Conservation (phyloP, 768 basidiomycete genomes). For the Gloeopeniophorella convolvens region DNA sequence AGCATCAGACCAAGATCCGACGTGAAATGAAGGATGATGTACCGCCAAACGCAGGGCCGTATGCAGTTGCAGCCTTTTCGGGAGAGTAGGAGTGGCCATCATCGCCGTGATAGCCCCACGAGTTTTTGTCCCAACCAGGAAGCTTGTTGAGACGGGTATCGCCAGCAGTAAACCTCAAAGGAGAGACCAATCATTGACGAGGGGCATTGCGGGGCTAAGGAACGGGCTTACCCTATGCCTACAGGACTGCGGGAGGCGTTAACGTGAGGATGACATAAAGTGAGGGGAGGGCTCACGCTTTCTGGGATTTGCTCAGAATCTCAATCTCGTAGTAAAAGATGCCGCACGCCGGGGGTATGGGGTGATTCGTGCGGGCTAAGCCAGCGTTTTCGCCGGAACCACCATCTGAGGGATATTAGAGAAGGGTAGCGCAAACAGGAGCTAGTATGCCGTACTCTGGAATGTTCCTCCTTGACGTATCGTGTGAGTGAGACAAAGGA, state of each 20-base stretch:
- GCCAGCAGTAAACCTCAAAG: slow-evolving; percentile 54
- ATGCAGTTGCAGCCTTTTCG: slow-evolving; percentile 63
- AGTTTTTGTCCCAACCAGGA: slow-evolving; percentile 80
- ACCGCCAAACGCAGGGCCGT: slow-evolving; percentile 81
- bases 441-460: slow-evolving; percentile 11
- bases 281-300: slow-evolving; percentile 50
- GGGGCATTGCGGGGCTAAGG: background rate
- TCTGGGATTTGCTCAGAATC: slow-evolving; percentile 70
- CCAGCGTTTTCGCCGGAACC: slow-evolving; percentile 43
- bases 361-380: slow-evolving; percentile 67
- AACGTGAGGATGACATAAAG: slow-evolving; percentile 19
- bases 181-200: slow-evolving; percentile 13
- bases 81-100: slow-evolving; percentile 75
- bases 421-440: background rate
- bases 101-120: slow-evolving; percentile 93
- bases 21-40: slow-evolving; percentile 4
- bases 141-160: slow-evolving; percentile 65
- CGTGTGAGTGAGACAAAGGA: background rate
- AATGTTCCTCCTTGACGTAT: slow-evolving; percentile 5
- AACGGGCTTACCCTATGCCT: slow-evolving; percentile 63
- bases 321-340: slow-evolving; percentile 94
- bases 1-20: slow-evolving; percentile 13
- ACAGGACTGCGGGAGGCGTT: slow-evolving; percentile 47
- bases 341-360: slow-evolving; percentile 81
- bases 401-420: slow-evolving; percentile 10